Percentiles rank a stretch among this genome's conserved stretches.
Evolutionary conservation across 306 rosid species (phyloP).

Genomic region (Citrullus colocynthis): DNA sequence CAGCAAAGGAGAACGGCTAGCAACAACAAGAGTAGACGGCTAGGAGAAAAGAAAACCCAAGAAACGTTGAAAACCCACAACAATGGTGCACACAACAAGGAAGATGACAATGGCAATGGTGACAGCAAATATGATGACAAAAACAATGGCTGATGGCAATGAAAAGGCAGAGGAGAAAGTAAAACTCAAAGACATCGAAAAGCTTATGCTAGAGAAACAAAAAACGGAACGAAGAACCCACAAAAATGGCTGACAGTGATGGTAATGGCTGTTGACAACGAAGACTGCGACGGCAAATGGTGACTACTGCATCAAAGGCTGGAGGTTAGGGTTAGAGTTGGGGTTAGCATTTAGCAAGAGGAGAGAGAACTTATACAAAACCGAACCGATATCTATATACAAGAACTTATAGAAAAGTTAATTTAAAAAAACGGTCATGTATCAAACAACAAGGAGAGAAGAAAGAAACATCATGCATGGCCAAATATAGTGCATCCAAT

Average conservation of each 20-base stretch:
- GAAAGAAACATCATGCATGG: neutral
- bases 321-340: no score
- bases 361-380: no score
- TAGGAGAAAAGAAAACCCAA: neutral
- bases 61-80: neutral
- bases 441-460: neutral
- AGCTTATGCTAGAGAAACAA: neutral
- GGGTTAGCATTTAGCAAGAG: no score
- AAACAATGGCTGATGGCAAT: neutral
- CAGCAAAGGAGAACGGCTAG: neutral
- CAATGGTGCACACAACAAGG: neutral
- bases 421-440: neutral
- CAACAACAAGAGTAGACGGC: neutral
- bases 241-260: neutral
- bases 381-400: no score
- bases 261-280: no score
- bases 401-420: neutral
- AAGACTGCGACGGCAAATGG: no score
- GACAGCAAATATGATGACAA: neutral
- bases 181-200: neutral
- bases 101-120: neutral
- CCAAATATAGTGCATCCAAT: neutral
- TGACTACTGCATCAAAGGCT: no score
- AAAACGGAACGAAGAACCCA: neutral
- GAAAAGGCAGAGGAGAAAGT: neutral